phyloP scores from a whole-genome alignment of 768 basidiomycete genomes.

The Leucocoprinus birnbaumii region DNA sequence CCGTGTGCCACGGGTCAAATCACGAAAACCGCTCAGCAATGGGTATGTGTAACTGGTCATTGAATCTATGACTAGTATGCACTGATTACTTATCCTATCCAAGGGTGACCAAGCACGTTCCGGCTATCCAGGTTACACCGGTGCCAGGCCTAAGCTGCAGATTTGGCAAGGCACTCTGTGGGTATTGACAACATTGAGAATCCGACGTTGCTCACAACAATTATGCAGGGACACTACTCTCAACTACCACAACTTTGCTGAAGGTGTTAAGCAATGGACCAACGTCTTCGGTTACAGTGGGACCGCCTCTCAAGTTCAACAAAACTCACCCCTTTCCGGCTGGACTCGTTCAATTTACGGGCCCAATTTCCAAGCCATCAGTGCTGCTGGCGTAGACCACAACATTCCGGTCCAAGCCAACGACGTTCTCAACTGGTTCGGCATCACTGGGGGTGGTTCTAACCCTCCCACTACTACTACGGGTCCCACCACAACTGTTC shows the following conservation, averaged over 20 bases:
- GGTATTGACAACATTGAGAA: slow-evolving; percentile 7
- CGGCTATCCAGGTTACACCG: slow-evolving; percentile 53
- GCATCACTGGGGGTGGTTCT: slow-evolving; percentile 31
- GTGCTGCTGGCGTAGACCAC: slow-evolving; percentile 45
- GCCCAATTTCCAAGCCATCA: slow-evolving; percentile 46
- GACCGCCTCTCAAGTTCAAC: slow-evolving; percentile 35
- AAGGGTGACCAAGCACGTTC: slow-evolving; percentile 42
- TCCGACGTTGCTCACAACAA: background rate
- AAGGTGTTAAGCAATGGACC: slow-evolving; percentile 56
- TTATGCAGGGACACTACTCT: slow-evolving; percentile 43
- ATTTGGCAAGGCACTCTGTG: slow-evolving; percentile 52
- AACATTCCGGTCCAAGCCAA: slow-evolving; percentile 48
- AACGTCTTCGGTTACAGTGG: slow-evolving; percentile 45
- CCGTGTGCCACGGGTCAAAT: slow-evolving; percentile 42
- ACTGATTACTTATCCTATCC: background rate
- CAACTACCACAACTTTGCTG: slow-evolving; percentile 45
- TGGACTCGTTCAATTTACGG: slow-evolving; percentile 50
- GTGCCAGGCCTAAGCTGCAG: slow-evolving; percentile 46
- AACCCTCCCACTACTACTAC: slow-evolving; percentile 12
- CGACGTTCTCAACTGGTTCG: slow-evolving; percentile 46
- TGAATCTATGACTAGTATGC: background rate
- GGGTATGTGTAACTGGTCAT: slow-evolving; percentile 29
- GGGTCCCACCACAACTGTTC: slow-evolving; percentile 7
- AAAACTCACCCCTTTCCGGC: slow-evolving; percentile 39
- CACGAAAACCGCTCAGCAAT: slow-evolving; percentile 42